These are phyloP conservation scores for Circinella umbellata DNA, from an alignment of 371 early-diverging fungal species.

Conservation along the genomic window DNA sequence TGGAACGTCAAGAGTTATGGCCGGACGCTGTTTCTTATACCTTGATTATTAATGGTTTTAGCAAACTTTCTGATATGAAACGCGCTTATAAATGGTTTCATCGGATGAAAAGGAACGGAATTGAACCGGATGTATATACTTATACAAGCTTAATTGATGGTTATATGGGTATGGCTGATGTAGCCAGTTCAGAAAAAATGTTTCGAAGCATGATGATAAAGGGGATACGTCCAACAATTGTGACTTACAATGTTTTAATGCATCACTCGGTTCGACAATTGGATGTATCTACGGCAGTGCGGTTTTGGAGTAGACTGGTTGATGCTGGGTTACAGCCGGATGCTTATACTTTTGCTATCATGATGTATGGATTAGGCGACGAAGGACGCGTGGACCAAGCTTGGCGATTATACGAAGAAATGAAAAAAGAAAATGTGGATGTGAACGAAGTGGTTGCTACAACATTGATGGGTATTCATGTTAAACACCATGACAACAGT, in stretches of 20 bases:
- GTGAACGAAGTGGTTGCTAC: slow-evolving; percentile 42
- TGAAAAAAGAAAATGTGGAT: slow-evolving; percentile 33
- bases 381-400: slow-evolving; percentile 47
- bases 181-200: slow-evolving; percentile 35
- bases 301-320: slow-evolving; percentile 42
- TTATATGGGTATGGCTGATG: slow-evolving; percentile 47
- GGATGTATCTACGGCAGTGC: slow-evolving; percentile 45
- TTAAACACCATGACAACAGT: slow-evolving; percentile 47
- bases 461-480: slow-evolving; percentile 52
- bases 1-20: slow-evolving; percentile 16
- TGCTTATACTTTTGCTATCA: slow-evolving; percentile 51
- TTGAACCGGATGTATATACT: slow-evolving; percentile 40
- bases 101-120: slow-evolving; percentile 36
- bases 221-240: slow-evolving; percentile 38
- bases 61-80: slow-evolving; percentile 37
- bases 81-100: slow-evolving; percentile 39
- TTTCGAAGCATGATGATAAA: slow-evolving; percentile 44
- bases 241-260: slow-evolving; percentile 55
- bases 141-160: slow-evolving; percentile 55
- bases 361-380: slow-evolving; percentile 46
- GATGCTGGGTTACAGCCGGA: slow-evolving; percentile 47
- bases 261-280: slow-evolving; percentile 43
- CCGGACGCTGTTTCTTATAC: slow-evolving; percentile 24
- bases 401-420: slow-evolving; percentile 42
- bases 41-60: slow-evolving; percentile 31